Conservation (phyloP, 441 rosid genomes). For the Eruca vesicaria region DNA sequence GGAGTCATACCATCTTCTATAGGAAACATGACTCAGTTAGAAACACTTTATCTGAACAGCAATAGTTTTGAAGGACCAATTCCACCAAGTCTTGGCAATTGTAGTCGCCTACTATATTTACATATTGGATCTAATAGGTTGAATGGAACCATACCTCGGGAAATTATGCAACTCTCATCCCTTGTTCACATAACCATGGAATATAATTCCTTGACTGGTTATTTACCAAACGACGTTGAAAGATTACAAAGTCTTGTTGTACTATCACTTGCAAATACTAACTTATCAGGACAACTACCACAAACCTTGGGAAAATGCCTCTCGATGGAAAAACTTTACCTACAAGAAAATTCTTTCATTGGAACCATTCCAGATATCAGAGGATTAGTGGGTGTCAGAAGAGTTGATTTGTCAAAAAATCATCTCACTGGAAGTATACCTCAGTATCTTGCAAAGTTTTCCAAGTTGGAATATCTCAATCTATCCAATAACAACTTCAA, state of each 20-base stretch:
- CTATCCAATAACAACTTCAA: constrained; percentile 1
- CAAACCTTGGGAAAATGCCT: constrained; percentile 2
- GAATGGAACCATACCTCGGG: constrained; percentile 7
- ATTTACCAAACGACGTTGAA: neutral
- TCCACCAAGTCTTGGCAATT: constrained; percentile 6
- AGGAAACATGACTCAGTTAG: constrained; percentile 8
- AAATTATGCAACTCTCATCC: neutral
- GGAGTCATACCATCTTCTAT: constrained; percentile 11
- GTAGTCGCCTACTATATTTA: neutral
- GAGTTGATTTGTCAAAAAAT: constrained; percentile 19
- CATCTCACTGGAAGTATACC: constrained; percentile 14
- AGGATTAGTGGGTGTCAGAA: constrained; percentile 1
- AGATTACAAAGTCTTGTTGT: neutral
- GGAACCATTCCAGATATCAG: constrained; percentile 22
- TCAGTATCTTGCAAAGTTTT: constrained; percentile 3
- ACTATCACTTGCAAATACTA: neutral
- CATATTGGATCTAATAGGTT: neutral
- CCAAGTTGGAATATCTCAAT: constrained; percentile 15
- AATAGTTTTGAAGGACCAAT: constrained; percentile 5
- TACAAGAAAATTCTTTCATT: constrained; percentile 19
- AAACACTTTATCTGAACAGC: neutral
- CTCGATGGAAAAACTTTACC: neutral
- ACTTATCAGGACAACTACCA: constrained; percentile 10
- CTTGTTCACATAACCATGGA: neutral
- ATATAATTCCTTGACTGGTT: neutral